phyloP scores from a whole-genome alignment of 2,329 filamentous ascomycete species.

The Apiospora aurea region DNA sequence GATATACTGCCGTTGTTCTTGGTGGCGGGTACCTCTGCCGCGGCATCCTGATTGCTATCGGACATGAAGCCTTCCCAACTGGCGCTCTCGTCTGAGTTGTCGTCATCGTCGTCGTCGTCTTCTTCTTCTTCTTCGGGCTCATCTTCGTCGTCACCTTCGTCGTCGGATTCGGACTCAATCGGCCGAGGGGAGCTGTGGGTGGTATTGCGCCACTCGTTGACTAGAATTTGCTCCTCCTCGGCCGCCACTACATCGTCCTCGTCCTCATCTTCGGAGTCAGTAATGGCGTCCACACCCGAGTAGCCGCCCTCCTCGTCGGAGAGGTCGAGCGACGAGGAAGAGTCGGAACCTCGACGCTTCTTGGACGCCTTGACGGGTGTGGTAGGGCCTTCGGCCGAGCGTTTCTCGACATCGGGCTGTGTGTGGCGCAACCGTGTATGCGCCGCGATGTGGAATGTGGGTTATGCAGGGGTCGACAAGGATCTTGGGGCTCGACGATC shows the following conservation, averaged over 20 bases:
- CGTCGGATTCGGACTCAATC: constrained; percentile 48
- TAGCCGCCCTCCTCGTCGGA: constrained; percentile 77
- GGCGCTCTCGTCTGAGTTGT: constrained; percentile 49
- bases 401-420: constrained; percentile 59
- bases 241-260: constrained; percentile 78
- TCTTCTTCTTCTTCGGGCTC: constrained; percentile 47
- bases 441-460: constrained; percentile 28
- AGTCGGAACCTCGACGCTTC: constrained; percentile 58
- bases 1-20: constrained; percentile 36
- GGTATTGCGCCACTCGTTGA: constrained; percentile 48
- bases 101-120: constrained; percentile 47
- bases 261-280: constrained; percentile 78
- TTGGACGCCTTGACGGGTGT: constrained; percentile 50
- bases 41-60: constrained; percentile 49
- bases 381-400: constrained; percentile 54
- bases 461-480: constrained; percentile 37
- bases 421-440: constrained; percentile 29
- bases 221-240: constrained; percentile 78
- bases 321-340: constrained; percentile 62
- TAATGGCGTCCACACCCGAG: constrained; percentile 80
- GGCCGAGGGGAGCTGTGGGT: constrained; percentile 60
- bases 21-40: constrained; percentile 50
- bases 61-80: constrained; percentile 64
- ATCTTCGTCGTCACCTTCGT: constrained; percentile 49
- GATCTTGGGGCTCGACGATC: constrained; percentile 32